Conservation (phyloP, 257 asterid species). For the Solanum sparsipilum region DNA sequence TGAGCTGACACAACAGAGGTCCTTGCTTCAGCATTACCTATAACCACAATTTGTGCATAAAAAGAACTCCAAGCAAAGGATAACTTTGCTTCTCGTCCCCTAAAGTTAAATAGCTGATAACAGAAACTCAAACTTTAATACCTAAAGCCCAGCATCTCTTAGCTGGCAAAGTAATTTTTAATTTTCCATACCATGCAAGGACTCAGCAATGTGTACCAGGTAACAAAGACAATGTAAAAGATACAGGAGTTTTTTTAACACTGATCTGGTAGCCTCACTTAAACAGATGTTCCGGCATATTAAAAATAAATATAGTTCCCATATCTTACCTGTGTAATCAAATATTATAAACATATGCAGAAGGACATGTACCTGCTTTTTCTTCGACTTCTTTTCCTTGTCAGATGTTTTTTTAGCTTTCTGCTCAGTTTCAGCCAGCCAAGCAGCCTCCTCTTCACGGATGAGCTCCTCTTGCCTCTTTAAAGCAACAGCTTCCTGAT, state of each 20-base stretch:
- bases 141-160: background rate
- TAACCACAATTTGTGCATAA: background rate
- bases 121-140: background rate
- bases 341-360: background rate
- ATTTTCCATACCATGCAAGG: background rate
- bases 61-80: background rate
- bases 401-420: slow-evolving; percentile 56
- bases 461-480: slow-evolving; percentile 95
- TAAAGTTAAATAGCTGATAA: background rate
- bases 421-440: slow-evolving; percentile 72
- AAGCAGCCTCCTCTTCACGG: slow-evolving; percentile 87
- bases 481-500: slow-evolving; percentile 83
- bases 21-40: background rate
- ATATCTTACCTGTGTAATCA: background rate
- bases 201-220: background rate
- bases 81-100: background rate
- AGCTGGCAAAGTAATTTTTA: background rate
- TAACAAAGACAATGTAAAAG: background rate
- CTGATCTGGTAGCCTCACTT: background rate
- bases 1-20: background rate
- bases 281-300: background rate
- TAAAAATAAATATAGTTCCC: background rate
- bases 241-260: background rate
- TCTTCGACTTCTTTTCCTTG: slow-evolving; percentile 62
- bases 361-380: slow-evolving; percentile 38